phyloP scores from a whole-genome alignment of 1,284 basidiomycete genomes.

The Pisolithus thermaeus region DNA sequence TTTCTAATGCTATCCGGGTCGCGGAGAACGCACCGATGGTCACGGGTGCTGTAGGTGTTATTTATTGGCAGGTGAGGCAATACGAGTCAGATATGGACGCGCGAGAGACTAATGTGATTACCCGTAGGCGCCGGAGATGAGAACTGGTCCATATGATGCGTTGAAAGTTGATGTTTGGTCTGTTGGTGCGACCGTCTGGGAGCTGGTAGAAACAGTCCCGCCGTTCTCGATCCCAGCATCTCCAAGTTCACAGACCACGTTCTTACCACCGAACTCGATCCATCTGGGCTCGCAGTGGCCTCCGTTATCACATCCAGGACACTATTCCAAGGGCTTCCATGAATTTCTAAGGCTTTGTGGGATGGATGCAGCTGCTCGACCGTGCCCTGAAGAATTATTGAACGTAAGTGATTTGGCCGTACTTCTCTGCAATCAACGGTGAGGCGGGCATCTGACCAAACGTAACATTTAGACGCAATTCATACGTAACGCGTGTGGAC shows the following conservation, averaged over 20 bases:
- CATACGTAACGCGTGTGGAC: slow-evolving; percentile 62
- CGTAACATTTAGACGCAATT: slow-evolving; percentile 42
- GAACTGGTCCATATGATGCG: slow-evolving; percentile 55
- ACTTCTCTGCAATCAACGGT: slow-evolving; percentile 16
- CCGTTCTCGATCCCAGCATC: slow-evolving; percentile 53
- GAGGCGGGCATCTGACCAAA: background rate
- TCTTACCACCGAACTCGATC: slow-evolving; percentile 35
- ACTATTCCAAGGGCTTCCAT: slow-evolving; percentile 65
- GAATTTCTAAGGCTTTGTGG: slow-evolving; percentile 69
- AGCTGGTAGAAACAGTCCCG: slow-evolving; percentile 66
- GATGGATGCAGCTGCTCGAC: slow-evolving; percentile 49
- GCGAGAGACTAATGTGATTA: background rate
- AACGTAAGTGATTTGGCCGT: slow-evolving; percentile 42
- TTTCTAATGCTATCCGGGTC: slow-evolving; percentile 64
- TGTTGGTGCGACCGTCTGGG: slow-evolving; percentile 76
- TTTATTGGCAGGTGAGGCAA: slow-evolving; percentile 70
- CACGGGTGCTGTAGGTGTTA: slow-evolving; percentile 58
- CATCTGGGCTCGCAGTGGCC: slow-evolving; percentile 61
- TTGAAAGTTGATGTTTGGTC: slow-evolving; percentile 78
- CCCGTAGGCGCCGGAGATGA: slow-evolving; percentile 6
- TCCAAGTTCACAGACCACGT: slow-evolving; percentile 13
- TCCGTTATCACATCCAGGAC: slow-evolving; percentile 47
- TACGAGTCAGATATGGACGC: background rate
- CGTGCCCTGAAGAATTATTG: slow-evolving; percentile 51
- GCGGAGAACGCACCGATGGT: slow-evolving; percentile 41